Conservation (phyloP, 192 early-diverging fungal species). For the Thamnidium elegans region DNA sequence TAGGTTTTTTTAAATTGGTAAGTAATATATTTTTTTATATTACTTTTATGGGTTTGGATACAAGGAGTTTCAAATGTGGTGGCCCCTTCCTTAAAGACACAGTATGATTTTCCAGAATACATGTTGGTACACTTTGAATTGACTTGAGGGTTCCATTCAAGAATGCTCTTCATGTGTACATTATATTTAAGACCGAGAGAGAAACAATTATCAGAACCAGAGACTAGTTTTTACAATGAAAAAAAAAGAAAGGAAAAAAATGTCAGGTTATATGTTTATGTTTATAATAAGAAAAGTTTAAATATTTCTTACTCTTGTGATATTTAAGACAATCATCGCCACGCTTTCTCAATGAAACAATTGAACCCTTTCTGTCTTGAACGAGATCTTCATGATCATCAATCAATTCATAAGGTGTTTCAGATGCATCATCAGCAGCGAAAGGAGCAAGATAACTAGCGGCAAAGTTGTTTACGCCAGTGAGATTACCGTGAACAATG, state of each 20-base stretch:
- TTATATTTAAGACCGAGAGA: slow-evolving; percentile 10
- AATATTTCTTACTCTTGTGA: slow-evolving; percentile 16
- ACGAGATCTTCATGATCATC: slow-evolving; percentile 15
- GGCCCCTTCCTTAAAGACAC: slow-evolving; percentile 4
- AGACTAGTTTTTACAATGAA: slow-evolving; percentile 15
- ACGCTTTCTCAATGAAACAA: slow-evolving; percentile 16
- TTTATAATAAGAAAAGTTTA: neutral
- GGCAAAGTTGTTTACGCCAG: neutral
- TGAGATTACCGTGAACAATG: slow-evolving; percentile 1
- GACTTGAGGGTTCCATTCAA: slow-evolving; percentile 23
- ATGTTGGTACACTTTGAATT: slow-evolving; percentile 31
- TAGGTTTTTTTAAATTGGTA: neutral
- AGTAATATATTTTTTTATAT: neutral
- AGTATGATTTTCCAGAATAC: slow-evolving; percentile 25
- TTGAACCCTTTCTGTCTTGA: neutral
- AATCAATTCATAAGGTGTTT: slow-evolving; percentile 18
- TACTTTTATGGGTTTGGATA: neutral
- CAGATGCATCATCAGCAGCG: slow-evolving; percentile 5
- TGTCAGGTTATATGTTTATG: neutral
- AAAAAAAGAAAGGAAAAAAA: neutral
- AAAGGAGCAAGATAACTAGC: slow-evolving; percentile 16
- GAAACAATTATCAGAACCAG: slow-evolving; percentile 20
- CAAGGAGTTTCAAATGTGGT: neutral
- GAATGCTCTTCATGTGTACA: slow-evolving; percentile 10
- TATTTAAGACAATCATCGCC: slow-evolving; percentile 19